Base-by-base conservation (phyloP, 2,329 filamentous ascomycete species). In the Canariomyces notabilis region DNA sequence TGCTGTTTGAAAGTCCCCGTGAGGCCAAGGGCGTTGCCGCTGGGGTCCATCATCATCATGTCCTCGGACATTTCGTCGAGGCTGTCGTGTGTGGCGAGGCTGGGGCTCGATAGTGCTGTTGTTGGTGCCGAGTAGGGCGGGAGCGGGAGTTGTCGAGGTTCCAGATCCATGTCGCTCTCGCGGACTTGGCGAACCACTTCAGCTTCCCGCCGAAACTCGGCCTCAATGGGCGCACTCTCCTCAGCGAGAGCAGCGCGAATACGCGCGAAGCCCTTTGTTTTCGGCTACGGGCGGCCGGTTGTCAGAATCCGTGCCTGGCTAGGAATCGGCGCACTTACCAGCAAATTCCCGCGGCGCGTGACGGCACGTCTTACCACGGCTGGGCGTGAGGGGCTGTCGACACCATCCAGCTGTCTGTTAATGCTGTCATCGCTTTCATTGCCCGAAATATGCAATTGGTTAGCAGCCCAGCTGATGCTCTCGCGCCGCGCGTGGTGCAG, bases 131-230 rank as follows among this genome's bases (percentile, higher is more conserved):
- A 71, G 48, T 75, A 60, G 43, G 73, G 65, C 38, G 55, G 59
- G 47, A 45, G 65, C 38, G 55, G 59, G 47, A 45, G 67, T 55
- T 70, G 59, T 57, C 64, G 63, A 48, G 64, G 70, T 46, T 79
- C 77, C 12, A 82, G 68, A 39, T 82, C 80, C 52, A 83, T 77
- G 59, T 96, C 90, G 57, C 85, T 91, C 64, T 97, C 93, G 34
- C 89, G 85, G 21, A 97, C 90, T 66, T 96, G 93, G 41, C 89
- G 87, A 52, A 98, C 89, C 5, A 97, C 93, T 66, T 97, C 91
- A 31, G 91, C 89, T 71, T 98, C 93, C 32, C 89, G 84, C 42
- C 87, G 83, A 47, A 89, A 82, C 65, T 98, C 93, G 34, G 85
- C 85, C 58, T 98, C 93, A 8, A 95, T 74, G 0, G 93, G 93